These are phyloP conservation scores for Wickerhamiella hasegawae DNA, from an alignment of 805 yeast genomes.

Conservation along the genomic window DNA sequence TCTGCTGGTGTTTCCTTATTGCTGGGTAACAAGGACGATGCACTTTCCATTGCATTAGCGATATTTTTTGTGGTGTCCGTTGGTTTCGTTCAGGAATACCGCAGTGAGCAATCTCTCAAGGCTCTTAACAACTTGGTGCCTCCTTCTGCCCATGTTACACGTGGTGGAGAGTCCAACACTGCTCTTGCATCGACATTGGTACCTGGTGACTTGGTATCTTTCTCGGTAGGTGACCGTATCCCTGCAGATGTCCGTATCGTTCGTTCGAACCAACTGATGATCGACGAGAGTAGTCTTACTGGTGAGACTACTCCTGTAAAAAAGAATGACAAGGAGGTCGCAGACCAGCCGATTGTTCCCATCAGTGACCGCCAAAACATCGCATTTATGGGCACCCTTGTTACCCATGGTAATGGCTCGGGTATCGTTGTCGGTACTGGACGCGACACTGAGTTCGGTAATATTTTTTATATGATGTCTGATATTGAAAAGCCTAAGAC, in stretches of 20 bases:
- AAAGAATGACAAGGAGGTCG: constrained; percentile 37
- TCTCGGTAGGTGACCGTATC: constrained; percentile 83
- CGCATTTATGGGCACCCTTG: constrained; percentile 95
- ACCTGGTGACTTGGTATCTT: constrained; percentile 89
- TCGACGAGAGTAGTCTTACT: constrained; percentile 89
- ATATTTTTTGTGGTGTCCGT: constrained; percentile 87
- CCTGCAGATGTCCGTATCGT: constrained; percentile 88
- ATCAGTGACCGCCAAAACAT: constrained; percentile 58
- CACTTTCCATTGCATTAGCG: constrained; percentile 84
- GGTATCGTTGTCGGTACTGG: constrained; percentile 93
- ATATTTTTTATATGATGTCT: constrained; percentile 89
- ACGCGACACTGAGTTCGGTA: constrained; percentile 78
- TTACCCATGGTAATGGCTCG: constrained; percentile 86
- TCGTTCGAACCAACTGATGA: constrained; percentile 60
- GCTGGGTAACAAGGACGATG: constrained; percentile 96
- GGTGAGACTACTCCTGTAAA: constrained; percentile 87
- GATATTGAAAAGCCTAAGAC: constrained; percentile 95
- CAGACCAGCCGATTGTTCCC: constrained; percentile 23
- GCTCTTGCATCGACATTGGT: constrained; percentile 77
- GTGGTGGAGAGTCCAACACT: constrained; percentile 65
- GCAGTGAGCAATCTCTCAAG: constrained; percentile 87
- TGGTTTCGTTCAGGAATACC: constrained; percentile 93
- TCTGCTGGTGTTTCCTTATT: constrained; percentile 75
- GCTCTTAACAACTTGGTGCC: constrained; percentile 90
- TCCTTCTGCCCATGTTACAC: constrained; percentile 83